Percentiles rank a stretch among this genome's conserved stretches.
These are phyloP conservation scores for Leccinum boreale DNA, from an alignment of 768 basidiomycete genomes.

Conservation along the genomic window DNA sequence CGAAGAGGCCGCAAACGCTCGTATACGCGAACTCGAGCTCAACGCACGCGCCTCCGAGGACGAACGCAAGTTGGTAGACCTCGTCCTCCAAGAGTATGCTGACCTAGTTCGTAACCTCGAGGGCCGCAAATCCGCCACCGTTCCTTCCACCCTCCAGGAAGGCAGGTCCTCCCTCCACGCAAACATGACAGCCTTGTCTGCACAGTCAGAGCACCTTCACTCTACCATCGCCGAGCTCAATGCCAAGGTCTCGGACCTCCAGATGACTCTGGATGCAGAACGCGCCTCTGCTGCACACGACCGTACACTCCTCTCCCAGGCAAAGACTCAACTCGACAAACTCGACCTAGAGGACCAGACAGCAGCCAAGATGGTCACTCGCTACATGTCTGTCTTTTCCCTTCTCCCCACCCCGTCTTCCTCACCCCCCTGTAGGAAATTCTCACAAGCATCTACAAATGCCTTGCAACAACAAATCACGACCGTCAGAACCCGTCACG, in stretches of 20 bases:
- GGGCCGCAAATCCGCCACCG: constrained; percentile 34
- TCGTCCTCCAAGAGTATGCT: constrained; percentile 70
- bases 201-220: constrained; percentile 45
- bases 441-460: constrained; percentile 73
- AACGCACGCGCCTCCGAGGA: constrained; percentile 50
- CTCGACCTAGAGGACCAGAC: constrained; percentile 64
- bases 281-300: constrained; percentile 40
- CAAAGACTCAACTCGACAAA: constrained; percentile 51
- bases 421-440: constrained; percentile 53
- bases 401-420: not conserved
- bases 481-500: constrained; percentile 57
- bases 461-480: constrained; percentile 59
- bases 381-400: constrained; percentile 66
- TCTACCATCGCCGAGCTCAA: constrained; percentile 41
- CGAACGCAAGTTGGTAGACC: constrained; percentile 57
- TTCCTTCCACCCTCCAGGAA: constrained; percentile 37
- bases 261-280: constrained; percentile 46
- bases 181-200: constrained; percentile 48
- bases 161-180: constrained; percentile 47
- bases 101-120: constrained; percentile 68
- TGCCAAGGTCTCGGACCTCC: constrained; percentile 40
- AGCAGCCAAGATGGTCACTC: constrained; percentile 78
- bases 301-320: constrained; percentile 42
- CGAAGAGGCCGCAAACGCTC: constrained; percentile 49
- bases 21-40: constrained; percentile 48